Base-by-base conservation (phyloP, 768 basidiomycete species). In the Pulveroboletus sp. region DNA sequence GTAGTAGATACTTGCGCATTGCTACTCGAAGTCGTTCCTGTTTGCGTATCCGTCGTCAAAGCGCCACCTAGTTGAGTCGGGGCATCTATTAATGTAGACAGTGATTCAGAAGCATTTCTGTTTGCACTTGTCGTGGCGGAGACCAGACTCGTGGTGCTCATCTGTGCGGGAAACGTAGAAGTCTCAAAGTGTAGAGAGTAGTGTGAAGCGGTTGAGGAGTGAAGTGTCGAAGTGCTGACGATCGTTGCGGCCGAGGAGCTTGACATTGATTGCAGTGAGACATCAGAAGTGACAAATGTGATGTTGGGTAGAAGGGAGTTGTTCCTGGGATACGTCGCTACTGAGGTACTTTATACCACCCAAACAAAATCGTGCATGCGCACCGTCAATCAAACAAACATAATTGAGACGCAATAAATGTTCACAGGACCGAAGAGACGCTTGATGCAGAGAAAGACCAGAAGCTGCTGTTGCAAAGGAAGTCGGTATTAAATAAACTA, bases 41-140 rank as follows among this genome's bases (percentile, higher is more conserved):
- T 57, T 11, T 79, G 74, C 1, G 82, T 83, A 49, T 72, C 63
- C 3, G 79, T 80, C 17, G 75, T 64, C 21, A 73, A 56, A 17
- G 61, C 59, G 8, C 81, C 78, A 55, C 77, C 68, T 7, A 75
- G 52, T 49, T 69, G 67, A 15, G 74, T 76, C 3, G 77, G 75
- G 6, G 77, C 73, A 30, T 68, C 75, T 39, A 73, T 53, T 21
- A 76, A 65, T 3, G 80, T 79, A 28, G 80, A 67, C 15, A 77
- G 52, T 8, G 77, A 64, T 10, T 78, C 55, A 17, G 69, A 65
- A 10, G 68, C 64, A 33, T 69, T 66, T 40, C 74, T 74, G 50
- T 71, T 63, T 5, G 62, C 47, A 46, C 71, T 66, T 6, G 73
- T 75, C 18, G 69, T 63, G 27, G 77, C 50, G 17, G 73, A 64